A percentile compares a stretch with the other conserved stretches of the same genome.
Conservation (phyloP, 805 yeast genomes). For the Candida koratica region DNA sequence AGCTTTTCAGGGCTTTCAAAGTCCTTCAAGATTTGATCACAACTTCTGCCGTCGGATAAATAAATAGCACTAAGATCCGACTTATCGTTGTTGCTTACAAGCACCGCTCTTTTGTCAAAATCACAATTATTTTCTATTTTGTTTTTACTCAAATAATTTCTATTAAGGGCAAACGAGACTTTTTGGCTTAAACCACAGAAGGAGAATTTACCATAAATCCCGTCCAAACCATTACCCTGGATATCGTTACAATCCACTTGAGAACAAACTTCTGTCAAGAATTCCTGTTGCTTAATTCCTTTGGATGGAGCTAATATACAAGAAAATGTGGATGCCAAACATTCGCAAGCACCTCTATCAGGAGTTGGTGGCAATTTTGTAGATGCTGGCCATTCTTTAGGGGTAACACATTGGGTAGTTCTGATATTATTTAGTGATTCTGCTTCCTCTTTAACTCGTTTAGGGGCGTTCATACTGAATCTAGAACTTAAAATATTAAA, state of each 20-base stretch:
- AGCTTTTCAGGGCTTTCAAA: conserved; percentile 1
- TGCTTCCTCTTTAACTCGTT: conserved; percentile 17
- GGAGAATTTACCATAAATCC: conserved; percentile 41
- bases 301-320: conserved; percentile 33
- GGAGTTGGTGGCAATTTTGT: conserved; percentile 38
- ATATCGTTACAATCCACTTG: conserved; percentile 38
- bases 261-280: conserved; percentile 33
- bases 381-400: conserved; percentile 20
- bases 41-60: conserved; percentile 25
- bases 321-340: conserved; percentile 36
- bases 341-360: conserved; percentile 40
- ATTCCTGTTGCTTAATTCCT: conserved; percentile 17
- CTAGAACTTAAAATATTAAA: conserved; percentile 26
- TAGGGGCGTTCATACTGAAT: conserved; percentile 13
- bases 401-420: not conserved
- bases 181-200: conserved; percentile 36
- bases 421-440: not conserved
- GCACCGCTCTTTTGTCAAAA: conserved; percentile 20
- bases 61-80: conserved; percentile 17
- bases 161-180: conserved; percentile 39
- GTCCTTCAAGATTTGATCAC: conserved; percentile 14
- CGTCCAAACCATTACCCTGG: conserved; percentile 29
- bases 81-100: conserved; percentile 15
- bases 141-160: conserved; percentile 26
- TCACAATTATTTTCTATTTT: conserved; percentile 21